phyloP scores from a whole-genome alignment of 805 yeast genomes.

The Saccharomycopsis oosterbeekiorum region DNA sequence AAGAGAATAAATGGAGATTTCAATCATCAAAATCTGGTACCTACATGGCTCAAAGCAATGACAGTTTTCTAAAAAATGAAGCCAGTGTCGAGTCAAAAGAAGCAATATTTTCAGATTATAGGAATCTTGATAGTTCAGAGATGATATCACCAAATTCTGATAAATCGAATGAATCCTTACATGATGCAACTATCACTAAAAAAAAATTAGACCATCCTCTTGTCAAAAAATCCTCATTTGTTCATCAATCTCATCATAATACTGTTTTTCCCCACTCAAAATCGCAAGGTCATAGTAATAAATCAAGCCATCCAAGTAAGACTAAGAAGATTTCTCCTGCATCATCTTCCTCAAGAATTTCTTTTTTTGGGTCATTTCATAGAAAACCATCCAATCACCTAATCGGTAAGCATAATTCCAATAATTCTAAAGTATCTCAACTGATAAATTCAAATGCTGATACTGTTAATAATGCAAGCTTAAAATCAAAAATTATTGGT shows the following conservation, averaged over 20 bases:
- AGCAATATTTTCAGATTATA: not conserved
- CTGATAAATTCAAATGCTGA: not conserved
- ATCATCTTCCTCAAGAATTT: not conserved
- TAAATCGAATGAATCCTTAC: not conserved
- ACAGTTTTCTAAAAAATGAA: not conserved
- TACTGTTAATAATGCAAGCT: not conserved
- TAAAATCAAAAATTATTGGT: not conserved
- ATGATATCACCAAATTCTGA: not conserved
- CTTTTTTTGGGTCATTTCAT: not conserved
- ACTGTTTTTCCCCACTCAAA: not conserved
- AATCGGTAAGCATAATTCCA: not conserved
- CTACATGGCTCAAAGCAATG: not conserved
- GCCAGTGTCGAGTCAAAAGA: not conserved
- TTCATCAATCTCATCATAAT: not conserved
- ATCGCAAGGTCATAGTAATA: not conserved
- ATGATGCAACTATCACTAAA: not conserved
- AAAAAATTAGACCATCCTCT: not conserved
- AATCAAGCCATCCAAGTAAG: not conserved
- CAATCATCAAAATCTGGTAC: constrained; percentile 3
- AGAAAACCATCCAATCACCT: not conserved
- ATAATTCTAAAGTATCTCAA: not conserved
- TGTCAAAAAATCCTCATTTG: not conserved
- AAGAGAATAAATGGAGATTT: not conserved
- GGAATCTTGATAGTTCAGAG: not conserved
- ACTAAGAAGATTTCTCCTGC: not conserved